Percentiles rank a stretch among this genome's conserved stretches.
phyloP scores from a whole-genome alignment of 192 early-diverging fungal species.

The Glomus cerebriforme region DNA sequence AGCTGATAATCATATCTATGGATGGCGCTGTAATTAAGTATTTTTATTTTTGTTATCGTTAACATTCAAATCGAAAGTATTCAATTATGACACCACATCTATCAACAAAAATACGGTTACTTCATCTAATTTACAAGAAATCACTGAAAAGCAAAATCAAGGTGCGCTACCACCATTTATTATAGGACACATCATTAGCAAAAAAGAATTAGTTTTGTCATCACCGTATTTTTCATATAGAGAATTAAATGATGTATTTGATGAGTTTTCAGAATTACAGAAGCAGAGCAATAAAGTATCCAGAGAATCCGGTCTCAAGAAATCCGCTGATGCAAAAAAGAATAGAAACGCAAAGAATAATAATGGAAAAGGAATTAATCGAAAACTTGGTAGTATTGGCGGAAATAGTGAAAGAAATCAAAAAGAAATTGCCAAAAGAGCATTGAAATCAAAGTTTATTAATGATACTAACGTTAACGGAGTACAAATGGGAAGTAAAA shows the following conservation, averaged over 20 bases:
- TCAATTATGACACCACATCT: neutral
- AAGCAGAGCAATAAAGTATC: neutral
- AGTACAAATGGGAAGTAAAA: no score
- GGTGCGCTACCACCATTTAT: neutral
- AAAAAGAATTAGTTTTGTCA: neutral
- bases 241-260: neutral
- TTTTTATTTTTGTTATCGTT: no score
- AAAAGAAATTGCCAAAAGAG: neutral
- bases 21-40: neutral
- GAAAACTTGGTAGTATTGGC: neutral
- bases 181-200: neutral
- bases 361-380: neutral
- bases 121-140: neutral
- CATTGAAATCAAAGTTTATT: neutral
- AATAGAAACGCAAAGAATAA: neutral
- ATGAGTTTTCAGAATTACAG: neutral
- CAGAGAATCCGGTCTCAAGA: neutral
- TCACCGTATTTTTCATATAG: neutral
- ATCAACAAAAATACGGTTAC: neutral
- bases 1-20: no score
- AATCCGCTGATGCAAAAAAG: neutral
- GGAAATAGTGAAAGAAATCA: neutral
- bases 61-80: neutral
- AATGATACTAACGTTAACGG: neutral
- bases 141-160: neutral